phyloP scores from a whole-genome alignment of 2,329 filamentous ascomycete genomes.

The Hypoxylon rubiginosum region DNA sequence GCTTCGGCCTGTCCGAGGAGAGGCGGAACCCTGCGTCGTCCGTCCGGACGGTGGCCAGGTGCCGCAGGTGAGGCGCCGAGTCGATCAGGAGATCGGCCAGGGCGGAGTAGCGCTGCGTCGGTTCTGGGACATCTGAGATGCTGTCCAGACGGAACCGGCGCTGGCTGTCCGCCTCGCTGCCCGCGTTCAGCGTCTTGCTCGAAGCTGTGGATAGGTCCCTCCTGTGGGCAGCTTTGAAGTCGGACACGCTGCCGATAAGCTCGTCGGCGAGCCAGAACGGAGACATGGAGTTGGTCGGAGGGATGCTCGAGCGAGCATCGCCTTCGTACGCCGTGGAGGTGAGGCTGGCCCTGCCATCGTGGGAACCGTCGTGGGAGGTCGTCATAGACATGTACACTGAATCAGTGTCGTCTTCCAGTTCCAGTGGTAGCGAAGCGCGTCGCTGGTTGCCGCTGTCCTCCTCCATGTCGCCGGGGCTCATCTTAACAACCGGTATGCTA shows the following conservation, averaged over 20 bases:
- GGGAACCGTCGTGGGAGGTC: conserved; percentile 26
- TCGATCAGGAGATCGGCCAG: conserved; percentile 41
- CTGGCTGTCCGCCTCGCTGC: conserved; percentile 23
- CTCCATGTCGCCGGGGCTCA: conserved; percentile 29
- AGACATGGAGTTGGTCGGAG: conserved; percentile 15
- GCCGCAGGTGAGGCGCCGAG: conserved; percentile 38
- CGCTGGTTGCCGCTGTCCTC: conserved; percentile 26
- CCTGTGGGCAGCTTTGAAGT: conserved; percentile 24
- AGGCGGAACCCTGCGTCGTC: conserved; percentile 21
- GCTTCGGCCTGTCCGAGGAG: conserved; percentile 11
- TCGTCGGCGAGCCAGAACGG: conserved; percentile 34
- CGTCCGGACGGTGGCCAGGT: conserved; percentile 36
- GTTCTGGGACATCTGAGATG: conserved; percentile 19
- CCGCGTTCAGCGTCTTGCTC: conserved; percentile 28
- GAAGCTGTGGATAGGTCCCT: conserved; percentile 33
- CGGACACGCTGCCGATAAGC: conserved; percentile 22
- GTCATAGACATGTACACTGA: conserved; percentile 29
- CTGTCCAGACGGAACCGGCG: conserved; percentile 9
- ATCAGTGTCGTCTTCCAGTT: conserved; percentile 19
- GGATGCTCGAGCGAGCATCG: conserved; percentile 21
- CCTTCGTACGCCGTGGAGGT: conserved; percentile 29
- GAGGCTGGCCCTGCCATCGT: conserved; percentile 25
- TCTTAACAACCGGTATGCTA: conserved; percentile 13
- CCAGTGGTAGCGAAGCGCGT: conserved; percentile 24
- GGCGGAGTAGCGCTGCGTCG: conserved; percentile 19